A percentile compares a stretch with the other conserved stretches of the same genome.
phyloP scores from a whole-genome alignment of 176 grass and related monocot species.

The Musa acuminata region DNA sequence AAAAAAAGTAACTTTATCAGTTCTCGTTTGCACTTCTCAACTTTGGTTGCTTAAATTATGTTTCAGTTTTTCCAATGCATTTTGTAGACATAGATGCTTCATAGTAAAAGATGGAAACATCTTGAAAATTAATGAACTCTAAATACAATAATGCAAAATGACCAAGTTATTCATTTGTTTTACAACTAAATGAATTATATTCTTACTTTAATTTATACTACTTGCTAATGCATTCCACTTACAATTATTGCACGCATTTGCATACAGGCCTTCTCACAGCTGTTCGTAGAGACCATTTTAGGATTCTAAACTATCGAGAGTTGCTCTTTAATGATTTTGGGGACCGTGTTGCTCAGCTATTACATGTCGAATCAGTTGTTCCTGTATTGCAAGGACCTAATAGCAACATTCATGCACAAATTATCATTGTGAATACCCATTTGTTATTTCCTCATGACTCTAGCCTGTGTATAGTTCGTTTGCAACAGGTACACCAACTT shows the following conservation, averaged over 20 bases:
- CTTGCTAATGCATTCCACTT: neutral
- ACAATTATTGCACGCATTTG: neutral
- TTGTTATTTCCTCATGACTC: slow-evolving; percentile 87
- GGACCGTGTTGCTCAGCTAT: slow-evolving; percentile 75
- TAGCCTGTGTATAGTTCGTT: slow-evolving; percentile 62
- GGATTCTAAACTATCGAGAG: slow-evolving; percentile 56
- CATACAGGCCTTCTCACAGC: slow-evolving; percentile 44
- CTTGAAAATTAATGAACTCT: neutral
- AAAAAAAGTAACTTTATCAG: neutral
- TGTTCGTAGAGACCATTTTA: slow-evolving; percentile 51
- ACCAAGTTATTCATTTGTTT: neutral
- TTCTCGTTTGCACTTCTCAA: neutral
- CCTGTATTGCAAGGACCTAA: slow-evolving; percentile 45
- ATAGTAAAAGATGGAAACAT: neutral
- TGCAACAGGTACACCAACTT: slow-evolving; percentile 57
- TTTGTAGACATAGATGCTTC: neutral
- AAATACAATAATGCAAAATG: neutral
- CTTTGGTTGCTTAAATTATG: neutral
- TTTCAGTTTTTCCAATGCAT: neutral
- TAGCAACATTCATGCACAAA: slow-evolving; percentile 48
- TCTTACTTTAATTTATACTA: neutral
- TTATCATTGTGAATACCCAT: slow-evolving; percentile 81
- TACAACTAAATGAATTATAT: neutral
- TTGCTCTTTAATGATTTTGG: slow-evolving; percentile 90
- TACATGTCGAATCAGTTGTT: slow-evolving; percentile 62